Evolutionary conservation across 371 early-diverging fungal species (phyloP).

Genomic region (Lichtheimia hyalospora): DNA sequence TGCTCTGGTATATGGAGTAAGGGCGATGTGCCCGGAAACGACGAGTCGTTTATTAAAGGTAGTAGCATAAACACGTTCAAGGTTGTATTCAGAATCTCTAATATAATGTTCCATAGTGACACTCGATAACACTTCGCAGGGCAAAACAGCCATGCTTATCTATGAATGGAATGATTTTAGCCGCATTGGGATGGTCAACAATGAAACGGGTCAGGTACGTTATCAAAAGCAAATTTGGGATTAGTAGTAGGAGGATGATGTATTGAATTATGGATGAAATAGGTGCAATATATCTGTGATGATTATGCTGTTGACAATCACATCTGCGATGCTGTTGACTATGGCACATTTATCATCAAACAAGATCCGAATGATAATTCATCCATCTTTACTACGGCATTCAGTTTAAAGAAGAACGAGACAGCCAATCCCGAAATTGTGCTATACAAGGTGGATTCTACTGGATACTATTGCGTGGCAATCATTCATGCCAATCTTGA

Average conservation of each 20-base stretch:
- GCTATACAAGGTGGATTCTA: constrained; percentile 54
- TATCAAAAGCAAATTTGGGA: background rate
- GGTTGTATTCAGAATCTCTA: too few species aligned
- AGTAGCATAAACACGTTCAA: background rate
- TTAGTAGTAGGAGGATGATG: background rate
- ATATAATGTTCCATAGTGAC: constrained; percentile 33
- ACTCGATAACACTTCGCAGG: constrained; percentile 37
- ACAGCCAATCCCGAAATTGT: constrained; percentile 26
- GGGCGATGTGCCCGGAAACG: constrained; percentile 43
- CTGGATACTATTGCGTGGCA: constrained; percentile 78
- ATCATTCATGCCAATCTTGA: constrained; percentile 25
- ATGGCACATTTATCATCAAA: constrained; percentile 48
- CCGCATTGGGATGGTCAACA: constrained; percentile 41
- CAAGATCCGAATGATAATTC: constrained; percentile 26
- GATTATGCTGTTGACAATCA: constrained; percentile 36
- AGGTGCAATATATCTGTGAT: constrained; percentile 57
- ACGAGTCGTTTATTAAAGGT: constrained; percentile 48
- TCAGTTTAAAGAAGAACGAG: constrained; percentile 22
- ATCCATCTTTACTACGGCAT: constrained; percentile 38
- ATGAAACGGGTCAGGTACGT: constrained; percentile 28
- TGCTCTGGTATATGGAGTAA: constrained; percentile 56
- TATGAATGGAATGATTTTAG: constrained; percentile 60
- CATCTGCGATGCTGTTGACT: constrained; percentile 41
- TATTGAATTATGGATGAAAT: background rate
- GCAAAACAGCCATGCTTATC: constrained; percentile 48